A percentile compares a stretch with the other conserved stretches of the same genome.
phyloP scores from a whole-genome alignment of 1,284 basidiomycete species.

The Ustilago shanxiensis region DNA sequence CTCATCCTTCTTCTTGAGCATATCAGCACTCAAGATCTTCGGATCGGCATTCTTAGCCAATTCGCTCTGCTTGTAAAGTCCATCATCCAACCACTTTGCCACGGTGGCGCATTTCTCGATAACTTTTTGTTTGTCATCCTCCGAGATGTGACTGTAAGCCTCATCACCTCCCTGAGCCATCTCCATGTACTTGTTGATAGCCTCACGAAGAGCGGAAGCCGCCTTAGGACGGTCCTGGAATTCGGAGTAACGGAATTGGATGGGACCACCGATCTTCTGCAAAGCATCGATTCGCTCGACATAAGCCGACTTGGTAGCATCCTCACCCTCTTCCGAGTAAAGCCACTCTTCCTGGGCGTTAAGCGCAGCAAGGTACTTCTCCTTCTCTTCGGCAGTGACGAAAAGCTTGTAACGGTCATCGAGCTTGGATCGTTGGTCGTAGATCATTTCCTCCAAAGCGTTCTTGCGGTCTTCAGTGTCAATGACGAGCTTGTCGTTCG shows the following conservation, averaged over 20 bases:
- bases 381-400: constrained; percentile 67
- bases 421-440: constrained; percentile 69
- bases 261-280: constrained; percentile 66
- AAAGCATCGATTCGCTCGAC: constrained; percentile 62
- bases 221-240: constrained; percentile 67
- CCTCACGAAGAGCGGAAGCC: constrained; percentile 64
- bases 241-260: constrained; percentile 63
- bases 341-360: constrained; percentile 69
- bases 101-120: constrained; percentile 68
- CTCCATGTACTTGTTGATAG: constrained; percentile 67
- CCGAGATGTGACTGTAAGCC: constrained; percentile 66
- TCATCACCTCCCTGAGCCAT: constrained; percentile 66
- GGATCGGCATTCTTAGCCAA: constrained; percentile 69
- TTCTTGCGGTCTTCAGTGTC: constrained; percentile 70
- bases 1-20: constrained; percentile 68
- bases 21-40: constrained; percentile 65
- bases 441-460: constrained; percentile 69
- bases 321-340: constrained; percentile 69
- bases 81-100: constrained; percentile 68
- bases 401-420: constrained; percentile 66
- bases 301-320: constrained; percentile 68
- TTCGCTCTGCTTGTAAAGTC: constrained; percentile 67
- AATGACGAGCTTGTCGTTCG: constrained; percentile 69
- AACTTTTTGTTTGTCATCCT: constrained; percentile 69
- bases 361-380: constrained; percentile 62